Evolutionary conservation across 805 yeast genomes (phyloP), one percentile per base, ranked within the genome.

Genomic region (Yarrowia osloensis): DNA sequence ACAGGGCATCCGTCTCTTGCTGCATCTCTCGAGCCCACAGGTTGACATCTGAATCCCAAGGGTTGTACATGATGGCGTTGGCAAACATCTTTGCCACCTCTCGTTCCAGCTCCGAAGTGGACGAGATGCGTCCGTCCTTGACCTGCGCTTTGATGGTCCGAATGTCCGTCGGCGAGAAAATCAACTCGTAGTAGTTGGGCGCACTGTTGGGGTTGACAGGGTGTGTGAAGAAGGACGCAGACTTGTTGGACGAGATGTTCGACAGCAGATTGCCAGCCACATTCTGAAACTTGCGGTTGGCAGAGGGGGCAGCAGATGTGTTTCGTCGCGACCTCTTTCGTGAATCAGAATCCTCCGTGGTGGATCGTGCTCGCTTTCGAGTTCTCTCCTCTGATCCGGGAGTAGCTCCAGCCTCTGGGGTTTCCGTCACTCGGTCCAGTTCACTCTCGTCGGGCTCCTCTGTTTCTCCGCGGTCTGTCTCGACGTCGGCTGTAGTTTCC

Each of bases 31-130:
- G 78, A 0, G 91, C 84, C 82, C 90, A 83, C 40, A 77, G 75
- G 49, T 84, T 85, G 69, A 88, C 81, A 66, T 87, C 91, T 29
- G 86, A 84, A 68, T 83, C 86, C 69, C 85, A 81, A 71, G 84
- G 84, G 75, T 90, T 90, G 77, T 87, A 90, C 95, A 90, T 90
- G 19, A 90, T 83, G 19, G 94, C 90, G 75, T 90, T 90, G 63
- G 94, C 88, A 77, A 88, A 89, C 95, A 90, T 89, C 68, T 87
- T 79, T 78, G 87, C 82, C 50, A 90, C 79, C 69, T 88, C 90
- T 62, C 88, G 79, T 70, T 90, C 91, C 24, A 90, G 78, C 67
- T 87, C 86, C 24, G 74, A 79, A 12, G 78, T 76, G 19, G 75
- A 74, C 39, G 82, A 80, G 47, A 90, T 82, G 66, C 82, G 80